These are phyloP conservation scores for Hordeum marinum DNA, from an alignment of 176 grass and related monocot species.

Conservation along the genomic window DNA sequence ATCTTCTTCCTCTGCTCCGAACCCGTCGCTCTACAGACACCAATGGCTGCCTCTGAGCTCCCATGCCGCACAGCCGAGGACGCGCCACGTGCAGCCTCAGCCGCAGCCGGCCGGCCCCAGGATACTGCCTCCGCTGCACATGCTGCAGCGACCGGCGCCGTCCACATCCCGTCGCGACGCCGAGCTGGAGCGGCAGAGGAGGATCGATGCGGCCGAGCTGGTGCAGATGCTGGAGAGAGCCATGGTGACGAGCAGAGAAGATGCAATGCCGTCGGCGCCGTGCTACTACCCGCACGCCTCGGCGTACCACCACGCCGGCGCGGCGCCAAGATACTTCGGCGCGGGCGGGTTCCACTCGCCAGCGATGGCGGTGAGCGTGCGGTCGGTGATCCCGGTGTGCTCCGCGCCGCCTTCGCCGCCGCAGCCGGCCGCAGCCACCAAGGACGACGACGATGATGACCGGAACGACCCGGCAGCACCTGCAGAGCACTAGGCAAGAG, in stretches of 20 bases:
- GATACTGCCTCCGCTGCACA: slow-evolving; percentile 47
- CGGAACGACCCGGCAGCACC: background rate
- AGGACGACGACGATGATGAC: slow-evolving; percentile 18
- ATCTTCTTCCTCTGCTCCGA: slow-evolving; percentile 10
- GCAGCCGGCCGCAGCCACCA: background rate
- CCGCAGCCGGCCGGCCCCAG: slow-evolving; percentile 1
- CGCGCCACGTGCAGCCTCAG: background rate
- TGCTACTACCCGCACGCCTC: slow-evolving; percentile 27
- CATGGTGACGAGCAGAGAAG: background rate
- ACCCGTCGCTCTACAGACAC: slow-evolving; percentile 38
- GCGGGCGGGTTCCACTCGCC: slow-evolving; percentile 48
- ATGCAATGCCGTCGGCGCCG: slow-evolving; percentile 10
- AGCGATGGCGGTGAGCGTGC: slow-evolving; percentile 64
- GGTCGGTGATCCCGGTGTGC: slow-evolving; percentile 67
- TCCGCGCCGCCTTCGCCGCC: slow-evolving; percentile 44
- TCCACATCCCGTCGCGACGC: background rate
- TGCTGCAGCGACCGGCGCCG: slow-evolving; percentile 35
- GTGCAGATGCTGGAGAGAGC: slow-evolving; percentile 38
- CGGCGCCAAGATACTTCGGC: slow-evolving; percentile 19
- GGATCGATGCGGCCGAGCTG: slow-evolving; percentile 21
- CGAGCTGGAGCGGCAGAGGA: slow-evolving; percentile 10
- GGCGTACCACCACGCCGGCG: slow-evolving; percentile 12
- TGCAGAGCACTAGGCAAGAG: background rate
- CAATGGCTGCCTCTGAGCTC: slow-evolving; percentile 33
- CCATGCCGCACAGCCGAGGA: background rate